Conservation (phyloP, 495 filamentous ascomycete genomes). For the Talaromyces wortmannii region DNA sequence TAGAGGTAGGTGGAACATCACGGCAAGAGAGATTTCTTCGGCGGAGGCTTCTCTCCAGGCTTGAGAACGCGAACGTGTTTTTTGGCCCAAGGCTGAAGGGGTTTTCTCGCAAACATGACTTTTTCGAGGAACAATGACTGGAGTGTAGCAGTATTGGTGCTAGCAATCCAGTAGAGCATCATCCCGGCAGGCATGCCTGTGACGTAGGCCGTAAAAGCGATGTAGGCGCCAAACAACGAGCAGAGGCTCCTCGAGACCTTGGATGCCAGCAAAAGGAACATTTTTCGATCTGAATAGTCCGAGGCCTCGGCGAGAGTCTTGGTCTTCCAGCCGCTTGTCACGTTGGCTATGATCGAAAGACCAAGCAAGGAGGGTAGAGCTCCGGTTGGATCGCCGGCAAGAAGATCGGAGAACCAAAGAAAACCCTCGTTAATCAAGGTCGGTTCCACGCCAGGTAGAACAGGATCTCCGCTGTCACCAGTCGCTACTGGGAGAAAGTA, state of each 20-base stretch:
- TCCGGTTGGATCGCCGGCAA: conserved; percentile 60
- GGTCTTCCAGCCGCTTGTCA: conserved; percentile 23
- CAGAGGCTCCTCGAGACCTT: conserved; percentile 16
- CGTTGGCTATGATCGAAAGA: conserved; percentile 28
- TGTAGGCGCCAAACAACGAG: conserved; percentile 20
- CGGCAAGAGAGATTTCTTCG: not conserved
- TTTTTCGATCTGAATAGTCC: conserved; percentile 17
- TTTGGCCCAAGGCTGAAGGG: conserved; percentile 12
- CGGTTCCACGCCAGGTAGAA: conserved; percentile 37
- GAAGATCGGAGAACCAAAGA: conserved; percentile 76
- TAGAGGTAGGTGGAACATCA: not conserved
- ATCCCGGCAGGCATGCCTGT: conserved; percentile 52
- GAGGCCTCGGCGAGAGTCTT: conserved; percentile 12
- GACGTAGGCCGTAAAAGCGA: conserved; percentile 23
- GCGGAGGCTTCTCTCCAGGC: conserved; percentile 3
- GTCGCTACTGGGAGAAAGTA: conserved; percentile 16
- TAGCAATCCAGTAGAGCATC: conserved; percentile 66
- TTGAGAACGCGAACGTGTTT: conserved; percentile 10
- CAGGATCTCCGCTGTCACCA: conserved; percentile 3
- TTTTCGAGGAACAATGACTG: conserved; percentile 29
- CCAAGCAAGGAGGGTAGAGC: conserved; percentile 54
- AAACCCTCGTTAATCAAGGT: conserved; percentile 60
- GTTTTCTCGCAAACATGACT: conserved; percentile 21
- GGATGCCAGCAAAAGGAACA: conserved; percentile 12
- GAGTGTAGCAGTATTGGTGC: conserved; percentile 33